A percentile compares a stretch with the other conserved stretches of the same genome.
Conservation (phyloP, 108 stramenopile species). For the Skeletonema tropicum region DNA sequence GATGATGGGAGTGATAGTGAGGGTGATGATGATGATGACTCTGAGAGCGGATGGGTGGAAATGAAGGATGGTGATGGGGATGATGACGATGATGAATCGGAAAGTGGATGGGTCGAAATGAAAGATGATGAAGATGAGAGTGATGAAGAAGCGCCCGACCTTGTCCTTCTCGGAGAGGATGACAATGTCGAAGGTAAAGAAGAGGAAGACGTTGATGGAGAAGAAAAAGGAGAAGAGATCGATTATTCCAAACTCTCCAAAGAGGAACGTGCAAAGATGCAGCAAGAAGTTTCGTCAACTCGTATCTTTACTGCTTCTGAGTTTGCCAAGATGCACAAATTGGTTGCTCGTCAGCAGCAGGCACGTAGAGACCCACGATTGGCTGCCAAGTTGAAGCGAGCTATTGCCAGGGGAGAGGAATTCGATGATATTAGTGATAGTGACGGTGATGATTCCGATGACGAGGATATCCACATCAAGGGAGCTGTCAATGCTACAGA, state of each 20-base stretch:
- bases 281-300: constrained; percentile 77
- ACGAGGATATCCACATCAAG: constrained; percentile 66
- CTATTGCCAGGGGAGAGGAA: constrained; percentile 71
- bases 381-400: constrained; percentile 79
- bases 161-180: constrained; percentile 60
- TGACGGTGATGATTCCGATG: constrained; percentile 61
- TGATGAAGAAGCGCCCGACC: constrained; percentile 75
- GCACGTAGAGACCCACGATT: constrained; percentile 77
- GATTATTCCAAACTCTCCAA: constrained; percentile 77
- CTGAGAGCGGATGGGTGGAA: constrained; percentile 49
- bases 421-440: constrained; percentile 79
- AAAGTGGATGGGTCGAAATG: constrained; percentile 48
- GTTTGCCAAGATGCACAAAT: constrained; percentile 88
- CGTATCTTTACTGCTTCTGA: constrained; percentile 86
- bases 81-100: constrained; percentile 56
- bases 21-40: constrained; percentile 45
- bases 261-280: constrained; percentile 74
- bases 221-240: constrained; percentile 31
- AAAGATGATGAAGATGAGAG: constrained; percentile 58
- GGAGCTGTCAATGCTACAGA: constrained; percentile 74
- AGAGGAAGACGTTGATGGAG: constrained; percentile 27
- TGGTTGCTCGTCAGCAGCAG: constrained; percentile 82
- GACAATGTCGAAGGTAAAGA: constrained; percentile 36
- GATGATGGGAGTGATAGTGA: constrained; percentile 44
- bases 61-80: constrained; percentile 56